Conservation (phyloP, 495 filamentous ascomycete species). For the Hypoxylon crocopeplum region DNA sequence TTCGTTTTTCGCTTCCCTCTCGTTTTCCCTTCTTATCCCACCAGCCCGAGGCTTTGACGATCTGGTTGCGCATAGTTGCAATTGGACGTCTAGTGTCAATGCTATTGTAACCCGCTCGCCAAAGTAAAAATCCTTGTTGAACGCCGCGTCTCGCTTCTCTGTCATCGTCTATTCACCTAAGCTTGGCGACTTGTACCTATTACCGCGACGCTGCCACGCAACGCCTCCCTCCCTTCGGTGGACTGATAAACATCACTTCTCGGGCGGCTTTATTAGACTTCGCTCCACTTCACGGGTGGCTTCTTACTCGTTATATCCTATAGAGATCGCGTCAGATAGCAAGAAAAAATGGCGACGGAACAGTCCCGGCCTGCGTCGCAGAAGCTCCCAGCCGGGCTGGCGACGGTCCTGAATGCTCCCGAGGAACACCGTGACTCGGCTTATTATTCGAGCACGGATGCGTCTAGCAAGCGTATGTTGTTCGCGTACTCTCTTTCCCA, state of each 20-base stretch:
- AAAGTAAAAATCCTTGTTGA: conserved; percentile 22
- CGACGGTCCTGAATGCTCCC: conserved; percentile 56
- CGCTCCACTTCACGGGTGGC: neutral
- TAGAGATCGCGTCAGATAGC: neutral
- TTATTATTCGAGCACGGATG: conserved; percentile 61
- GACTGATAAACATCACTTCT: conserved; percentile 2
- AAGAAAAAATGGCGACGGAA: conserved; percentile 42
- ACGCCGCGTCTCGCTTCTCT: conserved; percentile 10
- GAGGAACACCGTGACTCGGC: conserved; percentile 62
- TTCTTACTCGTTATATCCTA: neutral
- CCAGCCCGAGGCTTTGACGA: conserved; percentile 15
- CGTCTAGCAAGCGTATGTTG: conserved; percentile 61
- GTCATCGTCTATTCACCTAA: neutral
- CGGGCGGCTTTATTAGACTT: conserved; percentile 3
- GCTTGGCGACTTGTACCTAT: conserved; percentile 1
- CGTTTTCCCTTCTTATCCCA: neutral
- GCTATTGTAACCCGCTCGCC: conserved; percentile 29
- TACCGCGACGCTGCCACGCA: conserved; percentile 3
- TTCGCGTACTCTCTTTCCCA: conserved; percentile 1
- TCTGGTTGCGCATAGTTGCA: conserved; percentile 38
- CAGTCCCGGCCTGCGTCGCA: conserved; percentile 50
- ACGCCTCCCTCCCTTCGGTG: conserved; percentile 4
- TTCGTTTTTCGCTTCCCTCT: neutral
- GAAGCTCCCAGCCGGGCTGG: conserved; percentile 57
- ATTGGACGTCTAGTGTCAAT: conserved; percentile 38